These are phyloP conservation scores for Pseudonectria buxi DNA, from an alignment of 2,329 filamentous ascomycete genomes.

Conservation along the genomic window DNA sequence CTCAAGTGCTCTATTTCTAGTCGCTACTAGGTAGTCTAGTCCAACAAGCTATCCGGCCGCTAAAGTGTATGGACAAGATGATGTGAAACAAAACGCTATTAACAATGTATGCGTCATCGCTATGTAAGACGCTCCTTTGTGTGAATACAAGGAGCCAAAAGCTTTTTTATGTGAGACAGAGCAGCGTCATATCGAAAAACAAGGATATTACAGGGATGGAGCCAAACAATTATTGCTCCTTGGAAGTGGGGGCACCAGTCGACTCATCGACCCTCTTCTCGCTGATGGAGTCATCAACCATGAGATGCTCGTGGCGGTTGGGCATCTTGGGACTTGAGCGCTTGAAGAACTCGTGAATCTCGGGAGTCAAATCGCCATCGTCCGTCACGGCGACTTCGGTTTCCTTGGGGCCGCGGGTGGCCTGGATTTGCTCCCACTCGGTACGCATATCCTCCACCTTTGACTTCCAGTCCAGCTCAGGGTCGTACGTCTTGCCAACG, in stretches of 20 bases:
- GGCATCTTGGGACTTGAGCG: slow-evolving; percentile 28
- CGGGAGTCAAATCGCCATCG: slow-evolving; percentile 44
- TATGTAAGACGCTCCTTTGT: too few relatives aligned
- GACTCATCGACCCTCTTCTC: slow-evolving; percentile 23
- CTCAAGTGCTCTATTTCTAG: too few relatives aligned
- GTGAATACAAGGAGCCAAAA: too few relatives aligned
- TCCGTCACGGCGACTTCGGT: slow-evolving; percentile 35
- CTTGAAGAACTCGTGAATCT: slow-evolving; percentile 51
- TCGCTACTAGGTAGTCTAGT: too few relatives aligned
- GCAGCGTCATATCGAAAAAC: too few relatives aligned
- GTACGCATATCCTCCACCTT: slow-evolving; percentile 76
- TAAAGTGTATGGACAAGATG: too few relatives aligned
- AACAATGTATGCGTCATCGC: too few relatives aligned
- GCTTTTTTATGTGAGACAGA: too few relatives aligned
- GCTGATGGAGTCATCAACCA: slow-evolving; percentile 17
- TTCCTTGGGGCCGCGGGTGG: slow-evolving; percentile 42
- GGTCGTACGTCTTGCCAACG: slow-evolving; percentile 74
- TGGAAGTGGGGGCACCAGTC: too few relatives aligned
- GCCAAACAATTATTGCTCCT: background rate
- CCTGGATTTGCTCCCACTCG: slow-evolving; percentile 52
- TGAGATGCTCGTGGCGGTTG: slow-evolving; percentile 14
- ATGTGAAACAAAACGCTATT: too few relatives aligned
- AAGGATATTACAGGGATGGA: too few relatives aligned
- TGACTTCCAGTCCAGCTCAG: slow-evolving; percentile 72
- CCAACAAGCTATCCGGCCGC: too few relatives aligned